A percentile compares a stretch with the other conserved stretches of the same genome.
These are phyloP conservation scores for Narthecium ossifragum DNA, from an alignment of 106 monocot genomes.

Conservation along the genomic window DNA sequence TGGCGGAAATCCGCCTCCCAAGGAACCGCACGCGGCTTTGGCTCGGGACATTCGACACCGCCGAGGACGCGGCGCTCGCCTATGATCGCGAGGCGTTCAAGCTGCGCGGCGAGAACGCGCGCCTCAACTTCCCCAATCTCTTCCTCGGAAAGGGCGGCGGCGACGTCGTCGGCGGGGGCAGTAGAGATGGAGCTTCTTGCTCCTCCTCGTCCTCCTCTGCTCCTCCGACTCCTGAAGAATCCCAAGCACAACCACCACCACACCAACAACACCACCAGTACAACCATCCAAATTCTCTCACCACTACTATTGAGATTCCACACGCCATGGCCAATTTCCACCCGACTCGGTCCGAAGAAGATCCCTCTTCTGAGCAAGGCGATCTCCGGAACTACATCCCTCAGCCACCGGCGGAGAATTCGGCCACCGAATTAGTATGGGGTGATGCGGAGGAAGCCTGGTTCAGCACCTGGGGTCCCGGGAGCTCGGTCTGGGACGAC, in stretches of 20 bases:
- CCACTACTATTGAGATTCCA: no score
- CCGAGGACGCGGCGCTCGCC: constrained; percentile 87
- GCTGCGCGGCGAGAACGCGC: constrained; percentile 79
- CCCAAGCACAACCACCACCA: neutral
- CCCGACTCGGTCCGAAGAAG: neutral
- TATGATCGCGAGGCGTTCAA: constrained; percentile 92
- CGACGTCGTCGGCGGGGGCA: neutral
- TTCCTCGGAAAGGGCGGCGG: constrained; percentile 36
- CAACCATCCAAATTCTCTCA: no score
- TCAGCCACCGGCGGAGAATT: neutral
- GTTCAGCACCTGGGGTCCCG: constrained; percentile 82
- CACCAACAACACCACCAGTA: neutral
- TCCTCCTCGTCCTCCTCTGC: constrained; percentile 22
- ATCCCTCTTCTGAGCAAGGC: neutral
- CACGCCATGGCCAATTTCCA: no score
- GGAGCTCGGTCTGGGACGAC: constrained; percentile 85
- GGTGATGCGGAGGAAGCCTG: constrained; percentile 50
- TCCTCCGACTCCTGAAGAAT: constrained; percentile 15
- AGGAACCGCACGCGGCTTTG: constrained; percentile 78
- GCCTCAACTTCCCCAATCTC: constrained; percentile 83
- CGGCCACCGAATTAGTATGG: constrained; percentile 26
- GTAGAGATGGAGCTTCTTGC: neutral
- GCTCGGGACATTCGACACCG: constrained; percentile 96
- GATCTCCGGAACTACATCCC: no score
- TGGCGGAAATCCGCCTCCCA: constrained; percentile 66